A percentile compares a stretch with the other conserved stretches of the same genome.
Evolutionary conservation across 2,329 filamentous ascomycete genomes (phyloP).

Genomic region (Fusarium sp.): DNA sequence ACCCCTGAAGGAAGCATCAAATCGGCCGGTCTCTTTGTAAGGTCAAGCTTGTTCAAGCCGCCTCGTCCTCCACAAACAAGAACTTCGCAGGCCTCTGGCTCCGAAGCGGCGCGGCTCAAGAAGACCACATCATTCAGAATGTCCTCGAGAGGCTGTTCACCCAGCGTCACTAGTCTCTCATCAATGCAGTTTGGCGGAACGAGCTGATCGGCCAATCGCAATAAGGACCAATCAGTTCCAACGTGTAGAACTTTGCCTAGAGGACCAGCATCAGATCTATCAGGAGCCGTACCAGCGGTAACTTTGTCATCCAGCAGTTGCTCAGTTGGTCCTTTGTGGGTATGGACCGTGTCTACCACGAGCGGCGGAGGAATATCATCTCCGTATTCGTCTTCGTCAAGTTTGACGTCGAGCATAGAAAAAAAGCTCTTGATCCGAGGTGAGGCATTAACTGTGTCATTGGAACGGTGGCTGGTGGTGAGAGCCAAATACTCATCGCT

Average conservation of each 20-base stretch:
- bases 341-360: background rate
- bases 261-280: background rate
- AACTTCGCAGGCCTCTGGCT: background rate
- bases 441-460: background rate
- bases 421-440: background rate
- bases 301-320: too few species aligned
- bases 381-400: background rate
- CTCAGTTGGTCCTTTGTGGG: background rate
- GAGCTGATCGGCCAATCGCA: background rate
- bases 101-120: background rate
- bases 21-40: background rate
- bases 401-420: background rate
- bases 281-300: fast-evolving
- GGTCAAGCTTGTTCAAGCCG: background rate
- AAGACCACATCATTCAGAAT: background rate
- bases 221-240: background rate
- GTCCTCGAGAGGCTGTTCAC: background rate
- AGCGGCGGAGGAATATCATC: background rate
- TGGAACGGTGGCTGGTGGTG: background rate
- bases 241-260: background rate
- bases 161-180: background rate
- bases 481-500: background rate
- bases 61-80: background rate
- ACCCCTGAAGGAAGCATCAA: background rate
- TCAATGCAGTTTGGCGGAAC: background rate